phyloP scores from a whole-genome alignment of 2,329 filamentous ascomycete species.

The Corinectria fuckeliana region DNA sequence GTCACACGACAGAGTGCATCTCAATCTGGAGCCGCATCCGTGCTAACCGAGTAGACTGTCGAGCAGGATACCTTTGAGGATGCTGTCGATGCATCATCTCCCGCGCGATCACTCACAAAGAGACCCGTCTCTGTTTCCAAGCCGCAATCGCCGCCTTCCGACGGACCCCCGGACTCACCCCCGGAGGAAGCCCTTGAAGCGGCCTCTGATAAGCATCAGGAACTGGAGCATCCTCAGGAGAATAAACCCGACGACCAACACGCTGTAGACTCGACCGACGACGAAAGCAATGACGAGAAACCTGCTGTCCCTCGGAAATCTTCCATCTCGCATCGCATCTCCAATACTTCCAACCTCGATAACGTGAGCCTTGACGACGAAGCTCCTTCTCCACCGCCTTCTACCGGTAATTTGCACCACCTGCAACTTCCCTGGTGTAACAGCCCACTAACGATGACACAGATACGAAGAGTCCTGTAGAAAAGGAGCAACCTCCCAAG shows the following conservation, averaged over 20 bases:
- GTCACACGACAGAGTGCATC: conserved; percentile 29
- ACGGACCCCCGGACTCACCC: conserved; percentile 18
- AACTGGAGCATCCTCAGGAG: conserved; percentile 13
- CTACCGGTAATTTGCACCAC: conserved; percentile 41
- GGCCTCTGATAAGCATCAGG: conserved; percentile 20
- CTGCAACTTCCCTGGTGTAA: neutral
- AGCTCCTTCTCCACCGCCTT: conserved; percentile 35
- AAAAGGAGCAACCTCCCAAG: conserved; percentile 55
- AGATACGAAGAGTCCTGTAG: conserved; percentile 43
- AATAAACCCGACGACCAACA: conserved; percentile 26
- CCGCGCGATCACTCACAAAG: conserved; percentile 68
- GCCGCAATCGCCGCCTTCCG: conserved; percentile 35
- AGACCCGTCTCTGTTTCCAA: conserved; percentile 47
- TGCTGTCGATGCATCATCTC: conserved; percentile 69
- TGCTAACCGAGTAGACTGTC: conserved; percentile 36
- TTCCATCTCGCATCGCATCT: conserved; percentile 53
- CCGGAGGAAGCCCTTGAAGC: conserved; percentile 15
- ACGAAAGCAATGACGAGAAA: conserved; percentile 23
- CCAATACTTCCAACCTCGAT: conserved; percentile 57
- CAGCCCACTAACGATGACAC: conserved; percentile 26
- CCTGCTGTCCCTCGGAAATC: conserved; percentile 41
- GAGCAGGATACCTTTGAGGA: conserved; percentile 73
- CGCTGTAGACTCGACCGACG: conserved; percentile 19
- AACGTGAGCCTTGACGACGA: conserved; percentile 72
- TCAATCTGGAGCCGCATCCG: conserved; percentile 14